phyloP scores from a whole-genome alignment of 148 eudicot species.

The Persicaria maculosa region DNA sequence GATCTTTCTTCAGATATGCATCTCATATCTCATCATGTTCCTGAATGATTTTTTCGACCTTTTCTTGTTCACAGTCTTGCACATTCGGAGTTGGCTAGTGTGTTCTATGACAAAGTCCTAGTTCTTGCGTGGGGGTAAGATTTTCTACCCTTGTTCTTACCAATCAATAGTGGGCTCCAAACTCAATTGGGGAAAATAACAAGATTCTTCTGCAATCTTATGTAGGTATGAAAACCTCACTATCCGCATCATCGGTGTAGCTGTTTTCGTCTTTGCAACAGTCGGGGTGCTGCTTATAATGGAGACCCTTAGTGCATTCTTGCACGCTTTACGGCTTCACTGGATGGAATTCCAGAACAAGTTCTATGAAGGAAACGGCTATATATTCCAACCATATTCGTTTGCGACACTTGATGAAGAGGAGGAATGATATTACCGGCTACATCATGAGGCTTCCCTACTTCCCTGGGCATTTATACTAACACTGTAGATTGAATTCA shows the following conservation, averaged over 20 bases:
- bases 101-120: constrained; percentile 45
- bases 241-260: constrained; percentile 34
- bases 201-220: neutral
- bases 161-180: neutral
- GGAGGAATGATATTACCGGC: constrained; percentile 19
- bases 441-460: neutral
- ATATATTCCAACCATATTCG: constrained; percentile 46
- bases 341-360: constrained; percentile 58
- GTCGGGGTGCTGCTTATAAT: constrained; percentile 43
- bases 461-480: neutral
- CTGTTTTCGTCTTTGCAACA: constrained; percentile 40
- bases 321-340: constrained; percentile 50
- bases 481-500: constrained; percentile 5
- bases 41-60: neutral
- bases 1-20: neutral
- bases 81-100: constrained; percentile 52
- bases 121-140: constrained; percentile 54
- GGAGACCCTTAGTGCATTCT: constrained; percentile 58
- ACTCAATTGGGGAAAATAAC: neutral
- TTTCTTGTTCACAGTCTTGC: constrained; percentile 35
- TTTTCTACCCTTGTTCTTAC: neutral
- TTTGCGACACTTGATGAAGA: constrained; percentile 29
- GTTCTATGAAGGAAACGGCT: constrained; percentile 51
- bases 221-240: constrained; percentile 37
- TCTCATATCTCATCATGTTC: neutral